Evolutionary conservation across 1,284 basidiomycete species (phyloP), one percentile per base, ranked within the genome.

Genomic region (Ustilago xerochloae): DNA sequence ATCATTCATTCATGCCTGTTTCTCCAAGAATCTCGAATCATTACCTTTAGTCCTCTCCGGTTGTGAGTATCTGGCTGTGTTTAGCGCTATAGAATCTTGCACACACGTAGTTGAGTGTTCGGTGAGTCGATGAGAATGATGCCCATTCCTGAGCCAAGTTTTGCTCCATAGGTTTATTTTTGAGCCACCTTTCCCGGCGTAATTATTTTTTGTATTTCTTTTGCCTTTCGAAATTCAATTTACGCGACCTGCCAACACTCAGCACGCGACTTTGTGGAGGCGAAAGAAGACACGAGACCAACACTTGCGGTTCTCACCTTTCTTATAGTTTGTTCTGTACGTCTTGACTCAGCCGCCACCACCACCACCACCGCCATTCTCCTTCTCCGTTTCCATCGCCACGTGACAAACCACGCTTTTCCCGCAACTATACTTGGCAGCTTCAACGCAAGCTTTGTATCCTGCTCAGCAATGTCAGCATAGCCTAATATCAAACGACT

Each of bases 221-320:
- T 36, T 35, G 20, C 10, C 20, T 53, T 30, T 41, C 15, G 6
- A 30, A 13, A 32, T 20, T 28, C 41, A 45, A 54, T 54, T 46
- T 54, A 53, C 51, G 52, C 52, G 47, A 32, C 4, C 29, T 33
- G 29, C 35, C 29, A 10, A 43, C n/a, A 16, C 29, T 26, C 13
- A 13, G 26, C 20, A 45, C 20, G n/a, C 38, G 36, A n/a, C 12
- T 18, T 9, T 26, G 24, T 35, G 33, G 22, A 33, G 16, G 35
- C 29, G 48, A 15, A 36, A 20, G 20, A 33, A 6, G n/a, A 29
- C 20, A 36, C 6, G 24, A 60, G 63, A 66, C 57, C 63, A 61
- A 66, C 63, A 66, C 63, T 60, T 66, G 38, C 16, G 38, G 12
- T n/a, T 47, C 41, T 29, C n/a, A n/a, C n/a, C n/a, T n/a, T n/a